Evolutionary conservation across 2,329 filamentous ascomycete genomes (phyloP).

Genomic region (Oidium heveae): DNA sequence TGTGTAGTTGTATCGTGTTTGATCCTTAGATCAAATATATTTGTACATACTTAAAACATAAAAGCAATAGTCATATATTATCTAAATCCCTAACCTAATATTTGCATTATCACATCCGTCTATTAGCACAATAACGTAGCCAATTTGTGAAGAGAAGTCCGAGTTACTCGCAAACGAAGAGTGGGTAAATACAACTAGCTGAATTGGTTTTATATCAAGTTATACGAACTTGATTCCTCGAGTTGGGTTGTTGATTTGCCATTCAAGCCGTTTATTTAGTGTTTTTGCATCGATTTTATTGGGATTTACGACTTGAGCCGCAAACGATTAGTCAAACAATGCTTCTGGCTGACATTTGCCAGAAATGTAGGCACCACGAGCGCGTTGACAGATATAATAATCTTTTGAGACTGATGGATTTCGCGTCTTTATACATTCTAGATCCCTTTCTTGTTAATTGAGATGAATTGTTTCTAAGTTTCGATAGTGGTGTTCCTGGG

Average conservation of each 20-base stretch:
- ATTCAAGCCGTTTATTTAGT: conserved; percentile 1
- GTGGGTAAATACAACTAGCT: conserved; percentile 1
- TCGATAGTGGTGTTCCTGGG: not conserved
- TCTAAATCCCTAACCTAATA: too few relatives aligned
- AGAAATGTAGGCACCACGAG: not conserved
- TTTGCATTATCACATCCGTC: conserved; percentile 1
- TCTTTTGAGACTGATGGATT: not conserved
- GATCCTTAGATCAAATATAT: too few relatives aligned
- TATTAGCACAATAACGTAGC: not conserved
- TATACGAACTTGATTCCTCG: not conserved
- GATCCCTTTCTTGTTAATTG: not conserved
- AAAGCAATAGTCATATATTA: too few relatives aligned
- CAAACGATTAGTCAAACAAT: not conserved
- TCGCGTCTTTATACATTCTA: not conserved
- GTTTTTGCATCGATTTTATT: conserved; percentile 1
- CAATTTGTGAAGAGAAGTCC: conserved; percentile 1
- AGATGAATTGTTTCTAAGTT: not conserved
- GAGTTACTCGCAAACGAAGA: conserved; percentile 1
- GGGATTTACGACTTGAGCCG: not conserved
- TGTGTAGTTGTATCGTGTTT: too few relatives aligned
- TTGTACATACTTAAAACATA: too few relatives aligned
- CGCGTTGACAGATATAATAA: not conserved
- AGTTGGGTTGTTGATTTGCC: not conserved
- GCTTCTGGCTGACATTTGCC: not conserved
- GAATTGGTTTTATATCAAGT: not conserved